These are phyloP conservation scores for Casaregolazyma suthepensis DNA, from an alignment of 1,139 yeast genomes.

Conservation along the genomic window DNA sequence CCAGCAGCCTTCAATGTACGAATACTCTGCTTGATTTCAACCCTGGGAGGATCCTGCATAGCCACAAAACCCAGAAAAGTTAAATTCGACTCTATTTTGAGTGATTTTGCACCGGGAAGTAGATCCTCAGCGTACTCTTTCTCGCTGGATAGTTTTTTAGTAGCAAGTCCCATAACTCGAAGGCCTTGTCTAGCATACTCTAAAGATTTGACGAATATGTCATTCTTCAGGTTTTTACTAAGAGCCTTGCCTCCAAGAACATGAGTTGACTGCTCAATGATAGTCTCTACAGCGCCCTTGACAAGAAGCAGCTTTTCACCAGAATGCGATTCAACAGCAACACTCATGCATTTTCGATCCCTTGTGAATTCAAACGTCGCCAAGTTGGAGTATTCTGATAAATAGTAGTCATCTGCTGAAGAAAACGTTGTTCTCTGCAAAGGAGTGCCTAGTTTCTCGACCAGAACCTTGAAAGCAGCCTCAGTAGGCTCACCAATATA, in stretches of 20 bases:
- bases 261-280: constrained; percentile 38
- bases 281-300: constrained; percentile 51
- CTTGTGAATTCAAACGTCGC: constrained; percentile 35
- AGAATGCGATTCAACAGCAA: constrained; percentile 33
- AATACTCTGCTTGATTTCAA: constrained; percentile 43
- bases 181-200: constrained; percentile 39
- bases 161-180: constrained; percentile 44
- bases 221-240: constrained; percentile 25
- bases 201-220: constrained; percentile 33
- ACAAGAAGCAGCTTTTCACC: constrained; percentile 32
- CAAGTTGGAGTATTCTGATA: constrained; percentile 10
- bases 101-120: constrained; percentile 5
- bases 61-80: constrained; percentile 47
- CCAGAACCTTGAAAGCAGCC: constrained; percentile 31
- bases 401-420: constrained; percentile 15
- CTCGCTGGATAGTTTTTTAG: constrained; percentile 18
- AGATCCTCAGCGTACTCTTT: constrained; percentile 13
- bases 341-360: constrained; percentile 47
- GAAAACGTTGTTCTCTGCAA: not conserved
- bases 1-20: constrained; percentile 46
- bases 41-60: constrained; percentile 51
- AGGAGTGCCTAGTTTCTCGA: constrained; percentile 24
- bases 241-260: constrained; percentile 29
- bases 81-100: constrained; percentile 33
- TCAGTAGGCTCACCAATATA: constrained; percentile 37